Evolutionary conservation across 2,329 filamentous ascomycete genomes (phyloP).

Genomic region (Aspergillus candidus): DNA sequence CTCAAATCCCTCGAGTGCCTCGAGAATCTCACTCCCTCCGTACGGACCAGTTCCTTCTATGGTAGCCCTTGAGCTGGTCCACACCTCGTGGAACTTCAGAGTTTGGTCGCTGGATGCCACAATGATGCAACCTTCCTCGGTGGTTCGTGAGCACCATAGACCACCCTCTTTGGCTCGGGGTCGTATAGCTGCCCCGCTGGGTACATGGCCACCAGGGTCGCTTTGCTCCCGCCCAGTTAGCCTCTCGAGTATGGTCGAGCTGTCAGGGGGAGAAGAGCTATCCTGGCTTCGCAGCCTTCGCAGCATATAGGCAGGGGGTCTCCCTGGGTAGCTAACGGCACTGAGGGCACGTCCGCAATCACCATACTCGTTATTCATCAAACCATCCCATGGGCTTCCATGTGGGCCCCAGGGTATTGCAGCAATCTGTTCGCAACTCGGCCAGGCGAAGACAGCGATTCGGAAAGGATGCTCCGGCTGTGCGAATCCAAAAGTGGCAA

Average conservation of each 20-base stretch:
- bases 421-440: constrained; percentile 77
- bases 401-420: constrained; percentile 75
- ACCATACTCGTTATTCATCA: constrained; percentile 17
- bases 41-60: constrained; percentile 57
- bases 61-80: constrained; percentile 59
- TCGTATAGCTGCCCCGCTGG: constrained; percentile 19
- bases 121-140: constrained; percentile 75
- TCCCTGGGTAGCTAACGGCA: constrained; percentile 76
- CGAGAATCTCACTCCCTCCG: constrained; percentile 78
- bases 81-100: constrained; percentile 94
- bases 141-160: constrained; percentile 51
- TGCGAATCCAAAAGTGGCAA: constrained; percentile 87
- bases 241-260: constrained; percentile 5
- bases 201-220: constrained; percentile 8
- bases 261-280: constrained; percentile 8
- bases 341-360: constrained; percentile 60
- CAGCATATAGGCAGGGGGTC: constrained; percentile 39
- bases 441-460: constrained; percentile 92
- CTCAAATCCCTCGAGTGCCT: constrained; percentile 73
- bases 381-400: constrained; percentile 25
- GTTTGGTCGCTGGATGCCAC: constrained; percentile 87
- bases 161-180: constrained; percentile 46
- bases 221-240: constrained; percentile 1
- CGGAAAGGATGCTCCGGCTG: constrained; percentile 84
- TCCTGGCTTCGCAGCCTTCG: constrained; percentile 8